Conservation (phyloP, 2,329 filamentous ascomycete genomes). For the Chalara sp. region DNA sequence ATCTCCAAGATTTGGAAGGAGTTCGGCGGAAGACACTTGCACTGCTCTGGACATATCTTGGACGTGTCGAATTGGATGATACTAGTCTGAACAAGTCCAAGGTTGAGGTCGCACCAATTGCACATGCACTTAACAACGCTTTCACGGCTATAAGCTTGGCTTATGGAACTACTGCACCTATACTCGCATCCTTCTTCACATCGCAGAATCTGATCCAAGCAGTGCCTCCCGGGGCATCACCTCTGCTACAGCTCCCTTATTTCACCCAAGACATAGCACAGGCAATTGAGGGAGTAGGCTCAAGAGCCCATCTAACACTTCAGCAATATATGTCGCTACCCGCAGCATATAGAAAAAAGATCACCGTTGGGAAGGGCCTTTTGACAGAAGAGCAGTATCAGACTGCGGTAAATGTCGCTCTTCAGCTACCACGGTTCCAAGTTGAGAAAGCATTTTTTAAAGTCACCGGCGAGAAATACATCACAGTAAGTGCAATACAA, state of each 20-base stretch:
- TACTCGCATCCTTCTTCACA: slow-evolving; percentile 73
- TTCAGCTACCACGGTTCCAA: slow-evolving; percentile 75
- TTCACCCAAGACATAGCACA: slow-evolving; percentile 63
- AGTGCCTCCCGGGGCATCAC: slow-evolving; percentile 72
- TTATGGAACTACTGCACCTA: slow-evolving; percentile 75
- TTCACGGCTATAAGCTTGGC: slow-evolving; percentile 83
- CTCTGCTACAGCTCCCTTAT: slow-evolving; percentile 85
- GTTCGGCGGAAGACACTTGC: slow-evolving; percentile 79
- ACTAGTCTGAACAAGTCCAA: slow-evolving; percentile 74
- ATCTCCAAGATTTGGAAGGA: slow-evolving; percentile 73
- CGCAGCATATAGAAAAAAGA: slow-evolving; percentile 63
- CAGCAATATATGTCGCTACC: slow-evolving; percentile 86
- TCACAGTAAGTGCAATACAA: slow-evolving; percentile 44
- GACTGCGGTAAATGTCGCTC: slow-evolving; percentile 67
- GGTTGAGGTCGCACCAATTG: slow-evolving; percentile 81
- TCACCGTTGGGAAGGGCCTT: slow-evolving; percentile 64
- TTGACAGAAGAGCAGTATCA: slow-evolving; percentile 72
- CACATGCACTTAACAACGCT: slow-evolving; percentile 76
- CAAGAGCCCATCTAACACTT: slow-evolving; percentile 68
- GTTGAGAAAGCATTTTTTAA: slow-evolving; percentile 97
- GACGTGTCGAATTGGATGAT: slow-evolving; percentile 79
- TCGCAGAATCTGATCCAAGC: slow-evolving; percentile 89
- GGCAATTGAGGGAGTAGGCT: slow-evolving; percentile 63
- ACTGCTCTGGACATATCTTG: slow-evolving; percentile 91
- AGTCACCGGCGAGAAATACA: slow-evolving; percentile 86